phyloP scores from a whole-genome alignment of 495 filamentous ascomycete genomes.

The Xylaria intraflava region DNA sequence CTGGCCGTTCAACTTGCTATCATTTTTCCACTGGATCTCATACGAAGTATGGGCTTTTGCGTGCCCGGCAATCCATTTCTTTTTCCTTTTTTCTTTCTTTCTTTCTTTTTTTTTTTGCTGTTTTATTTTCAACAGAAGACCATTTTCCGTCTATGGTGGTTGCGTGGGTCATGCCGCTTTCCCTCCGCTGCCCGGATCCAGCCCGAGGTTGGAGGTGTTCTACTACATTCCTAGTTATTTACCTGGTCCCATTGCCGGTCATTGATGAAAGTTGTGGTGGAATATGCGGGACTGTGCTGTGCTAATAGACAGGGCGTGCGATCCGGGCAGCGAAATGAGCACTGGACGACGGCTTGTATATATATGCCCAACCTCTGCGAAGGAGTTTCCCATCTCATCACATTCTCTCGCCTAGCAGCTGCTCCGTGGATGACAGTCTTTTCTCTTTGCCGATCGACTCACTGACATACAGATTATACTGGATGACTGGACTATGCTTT shows the following conservation, averaged over 20 bases:
- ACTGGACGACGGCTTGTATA: slow-evolving; percentile 38
- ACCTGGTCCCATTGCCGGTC: slow-evolving; percentile 22
- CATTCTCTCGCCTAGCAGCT: slow-evolving; percentile 15
- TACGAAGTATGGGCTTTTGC: slow-evolving; percentile 19
- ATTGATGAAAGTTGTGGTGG: slow-evolving; percentile 24
- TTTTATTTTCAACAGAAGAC: slow-evolving; percentile 6
- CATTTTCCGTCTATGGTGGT: slow-evolving; percentile 22
- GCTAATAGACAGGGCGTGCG: slow-evolving; percentile 32
- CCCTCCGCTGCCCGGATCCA: slow-evolving; percentile 32
- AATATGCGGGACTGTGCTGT: slow-evolving; percentile 20
- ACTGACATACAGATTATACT: slow-evolving; percentile 8
- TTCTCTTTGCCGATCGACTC: background rate
- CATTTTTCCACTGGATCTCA: slow-evolving; percentile 21
- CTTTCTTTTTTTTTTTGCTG: background rate
- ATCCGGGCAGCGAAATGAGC: slow-evolving; percentile 48
- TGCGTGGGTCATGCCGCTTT: slow-evolving; percentile 22
- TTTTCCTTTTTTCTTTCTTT: background rate
- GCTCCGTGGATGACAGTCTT: slow-evolving; percentile 16
- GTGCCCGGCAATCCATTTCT: background rate
- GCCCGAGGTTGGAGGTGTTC: slow-evolving; percentile 23
- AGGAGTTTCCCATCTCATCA: slow-evolving; percentile 27
- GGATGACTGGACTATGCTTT: background rate
- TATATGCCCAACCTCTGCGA: slow-evolving; percentile 35
- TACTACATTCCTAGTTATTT: slow-evolving; percentile 19
- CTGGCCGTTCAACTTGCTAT: slow-evolving; percentile 25